Conservation (phyloP, 108 stramenopile genomes). For the Epipyxis sp. region DNA sequence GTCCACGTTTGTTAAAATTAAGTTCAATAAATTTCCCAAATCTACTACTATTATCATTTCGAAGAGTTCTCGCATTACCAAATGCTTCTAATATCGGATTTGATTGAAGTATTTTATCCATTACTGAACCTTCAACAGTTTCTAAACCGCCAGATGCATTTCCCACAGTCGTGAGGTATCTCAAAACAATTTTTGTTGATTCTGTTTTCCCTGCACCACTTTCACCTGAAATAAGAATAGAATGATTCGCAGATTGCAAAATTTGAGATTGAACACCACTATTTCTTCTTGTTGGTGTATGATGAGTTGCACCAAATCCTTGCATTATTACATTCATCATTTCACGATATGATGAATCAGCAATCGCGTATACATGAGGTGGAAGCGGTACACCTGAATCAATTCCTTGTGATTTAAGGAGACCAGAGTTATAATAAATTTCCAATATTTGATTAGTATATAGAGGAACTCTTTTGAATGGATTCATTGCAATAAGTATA, state of each 20-base stretch:
- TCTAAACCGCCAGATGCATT: slow-evolving; percentile 33
- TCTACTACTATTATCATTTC: slow-evolving; percentile 89
- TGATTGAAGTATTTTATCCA: slow-evolving; percentile 76
- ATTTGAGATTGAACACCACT: slow-evolving; percentile 65
- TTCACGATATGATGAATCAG: slow-evolving; percentile 86
- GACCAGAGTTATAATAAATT: slow-evolving; percentile 48
- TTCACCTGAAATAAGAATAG: slow-evolving; percentile 88
- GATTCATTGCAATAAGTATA: slow-evolving; percentile 64
- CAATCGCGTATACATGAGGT: slow-evolving; percentile 89
- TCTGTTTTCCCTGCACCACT: slow-evolving; percentile 96
- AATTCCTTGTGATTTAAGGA: slow-evolving; percentile 33
- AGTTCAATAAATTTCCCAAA: slow-evolving; percentile 95
- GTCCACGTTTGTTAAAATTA: slow-evolving; percentile 80
- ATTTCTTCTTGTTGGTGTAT: not conserved
- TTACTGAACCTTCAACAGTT: slow-evolving; percentile 54
- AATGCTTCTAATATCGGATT: slow-evolving; percentile 95
- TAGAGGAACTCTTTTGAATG: slow-evolving; percentile 73
- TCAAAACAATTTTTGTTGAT: slow-evolving; percentile 93
- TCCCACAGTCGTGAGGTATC: slow-evolving; percentile 66
- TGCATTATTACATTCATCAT: slow-evolving; percentile 71
- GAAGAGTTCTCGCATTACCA: slow-evolving; percentile 89
- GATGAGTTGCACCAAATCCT: too few species aligned
- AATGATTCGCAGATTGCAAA: slow-evolving; percentile 77
- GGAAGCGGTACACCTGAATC: slow-evolving; percentile 49
- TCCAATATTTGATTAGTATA: slow-evolving; percentile 74